Conservation (phyloP, 169 alveolate species). For the Cryptosporidium baileyi region DNA sequence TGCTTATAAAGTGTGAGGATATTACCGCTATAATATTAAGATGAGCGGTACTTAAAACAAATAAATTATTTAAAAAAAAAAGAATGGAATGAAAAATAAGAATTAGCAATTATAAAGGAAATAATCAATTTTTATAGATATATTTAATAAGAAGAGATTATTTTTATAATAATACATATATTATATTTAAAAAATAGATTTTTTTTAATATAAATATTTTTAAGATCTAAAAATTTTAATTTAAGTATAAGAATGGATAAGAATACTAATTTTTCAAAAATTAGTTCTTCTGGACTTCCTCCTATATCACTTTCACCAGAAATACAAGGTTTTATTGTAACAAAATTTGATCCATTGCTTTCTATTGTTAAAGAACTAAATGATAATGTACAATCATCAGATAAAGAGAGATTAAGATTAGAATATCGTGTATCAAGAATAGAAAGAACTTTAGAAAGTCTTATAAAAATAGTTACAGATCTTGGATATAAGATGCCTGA, state of each 20-base stretch:
- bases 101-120: no score
- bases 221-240: background rate
- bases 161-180: no score
- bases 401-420: slow-evolving; percentile 76
- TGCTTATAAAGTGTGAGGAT: background rate
- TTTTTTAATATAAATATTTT: no score
- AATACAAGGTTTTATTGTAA: slow-evolving; percentile 83
- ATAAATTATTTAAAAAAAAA: slow-evolving; percentile 6
- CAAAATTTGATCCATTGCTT: slow-evolving; percentile 88
- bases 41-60: background rate
- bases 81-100: background rate
- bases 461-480: slow-evolving; percentile 58
- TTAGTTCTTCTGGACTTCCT: slow-evolving; percentile 45
- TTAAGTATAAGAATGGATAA: background rate
- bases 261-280: background rate
- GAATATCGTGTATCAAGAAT: slow-evolving; percentile 62
- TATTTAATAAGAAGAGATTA: background rate
- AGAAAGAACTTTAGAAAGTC: slow-evolving; percentile 43
- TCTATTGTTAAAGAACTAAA: slow-evolving; percentile 88
- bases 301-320: slow-evolving; percentile 79
- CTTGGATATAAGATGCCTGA: slow-evolving; percentile 65
- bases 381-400: slow-evolving; percentile 85
- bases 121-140: background rate
- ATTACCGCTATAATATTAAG: background rate
- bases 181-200: no score